A percentile compares a stretch with the other conserved stretches of the same genome.
phyloP scores from a whole-genome alignment of 2,329 filamentous ascomycete species.

The Paramyrothecium sp. region DNA sequence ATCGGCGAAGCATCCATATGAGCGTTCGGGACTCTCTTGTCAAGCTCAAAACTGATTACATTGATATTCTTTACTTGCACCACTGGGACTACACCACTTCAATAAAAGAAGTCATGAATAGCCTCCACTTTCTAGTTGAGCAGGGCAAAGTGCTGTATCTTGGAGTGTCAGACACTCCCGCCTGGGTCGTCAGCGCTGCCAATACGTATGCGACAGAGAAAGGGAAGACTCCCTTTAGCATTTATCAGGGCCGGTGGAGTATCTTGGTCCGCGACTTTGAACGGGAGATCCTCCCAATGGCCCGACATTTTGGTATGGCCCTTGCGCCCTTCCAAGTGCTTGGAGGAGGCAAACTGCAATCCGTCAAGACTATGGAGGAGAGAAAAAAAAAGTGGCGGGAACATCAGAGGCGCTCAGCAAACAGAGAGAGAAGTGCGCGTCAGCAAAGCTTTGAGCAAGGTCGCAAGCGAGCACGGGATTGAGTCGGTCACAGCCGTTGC shows the following conservation, averaged over 20 bases:
- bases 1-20: conserved; percentile 37
- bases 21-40: conserved; percentile 39
- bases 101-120: conserved; percentile 41
- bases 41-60: conserved; percentile 43
- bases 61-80: conserved; percentile 45
- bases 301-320: conserved; percentile 43
- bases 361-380: conserved; percentile 27
- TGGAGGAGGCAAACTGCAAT: conserved; percentile 50
- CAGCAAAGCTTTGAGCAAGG: conserved; percentile 56
- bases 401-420: conserved; percentile 21
- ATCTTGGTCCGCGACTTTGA: conserved; percentile 32
- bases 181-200: conserved; percentile 36
- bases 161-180: conserved; percentile 36
- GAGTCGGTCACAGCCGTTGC: conserved; percentile 58
- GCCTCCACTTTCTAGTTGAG: conserved; percentile 37
- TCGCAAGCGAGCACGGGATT: conserved; percentile 50
- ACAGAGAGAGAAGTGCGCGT: conserved; percentile 49
- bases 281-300: conserved; percentile 42
- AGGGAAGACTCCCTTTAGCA: conserved; percentile 32
- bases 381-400: not conserved
- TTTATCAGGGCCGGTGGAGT: conserved; percentile 40
- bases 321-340: conserved; percentile 60
- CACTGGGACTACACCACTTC: conserved; percentile 42
- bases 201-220: conserved; percentile 35
- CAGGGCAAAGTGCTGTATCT: conserved; percentile 41